A percentile compares a stretch with the other conserved stretches of the same genome.
Evolutionary conservation across 176 grass and related monocot genomes (phyloP).

Genomic region (Musa acuminata): DNA sequence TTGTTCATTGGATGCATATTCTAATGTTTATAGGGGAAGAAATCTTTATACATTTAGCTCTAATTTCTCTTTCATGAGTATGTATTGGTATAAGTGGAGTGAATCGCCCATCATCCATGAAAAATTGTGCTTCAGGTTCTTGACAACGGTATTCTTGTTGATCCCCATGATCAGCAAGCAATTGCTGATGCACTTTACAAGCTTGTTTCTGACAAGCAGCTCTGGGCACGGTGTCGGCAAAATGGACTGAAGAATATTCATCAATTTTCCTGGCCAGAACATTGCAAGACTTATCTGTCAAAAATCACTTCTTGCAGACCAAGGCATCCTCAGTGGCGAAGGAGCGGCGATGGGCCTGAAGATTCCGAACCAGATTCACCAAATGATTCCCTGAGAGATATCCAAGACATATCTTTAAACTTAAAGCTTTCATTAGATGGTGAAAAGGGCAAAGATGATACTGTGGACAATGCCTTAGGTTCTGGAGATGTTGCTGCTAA

Average conservation of each 20-base stretch:
- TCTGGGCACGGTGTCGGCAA: constrained; percentile 51
- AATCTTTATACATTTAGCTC: not conserved
- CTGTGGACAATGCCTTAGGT: constrained; percentile 1
- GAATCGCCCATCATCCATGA: constrained; percentile 17
- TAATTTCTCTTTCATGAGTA: not conserved
- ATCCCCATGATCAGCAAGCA: constrained; percentile 73
- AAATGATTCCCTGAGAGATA: constrained; percentile 52
- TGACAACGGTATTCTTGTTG: constrained; percentile 75
- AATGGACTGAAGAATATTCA: constrained; percentile 76
- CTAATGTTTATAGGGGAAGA: not conserved
- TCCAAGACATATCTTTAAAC: constrained; percentile 60
- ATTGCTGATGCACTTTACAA: constrained; percentile 73
- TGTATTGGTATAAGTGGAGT: not conserved
- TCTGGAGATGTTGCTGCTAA: constrained; percentile 21
- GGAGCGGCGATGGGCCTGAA: constrained; percentile 34
- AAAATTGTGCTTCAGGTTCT: constrained; percentile 46
- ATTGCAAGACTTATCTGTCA: constrained; percentile 75
- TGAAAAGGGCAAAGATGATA: constrained; percentile 30
- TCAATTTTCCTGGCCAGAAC: constrained; percentile 78
- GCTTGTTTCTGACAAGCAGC: constrained; percentile 66
- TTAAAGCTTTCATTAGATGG: constrained; percentile 49
- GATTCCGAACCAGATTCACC: constrained; percentile 47
- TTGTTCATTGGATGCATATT: not conserved
- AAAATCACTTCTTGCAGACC: constrained; percentile 37
- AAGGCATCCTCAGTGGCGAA: constrained; percentile 62